A percentile compares a stretch with the other conserved stretches of the same genome.
Conservation (phyloP, 1,139 yeast genomes). For the Geotrichum bryndzae region DNA sequence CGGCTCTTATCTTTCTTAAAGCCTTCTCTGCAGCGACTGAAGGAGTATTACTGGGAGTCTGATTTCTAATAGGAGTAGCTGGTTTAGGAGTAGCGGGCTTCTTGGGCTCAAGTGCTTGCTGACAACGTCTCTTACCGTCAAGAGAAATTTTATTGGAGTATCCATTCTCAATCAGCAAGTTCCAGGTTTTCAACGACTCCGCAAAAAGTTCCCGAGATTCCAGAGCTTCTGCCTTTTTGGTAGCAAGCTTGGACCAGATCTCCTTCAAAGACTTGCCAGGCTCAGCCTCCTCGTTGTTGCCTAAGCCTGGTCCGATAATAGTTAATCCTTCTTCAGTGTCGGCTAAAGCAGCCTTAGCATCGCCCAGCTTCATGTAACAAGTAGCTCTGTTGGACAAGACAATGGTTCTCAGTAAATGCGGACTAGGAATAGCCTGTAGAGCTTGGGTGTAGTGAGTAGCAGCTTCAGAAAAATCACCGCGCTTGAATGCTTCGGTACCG, state of each 20-base stretch:
- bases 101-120: slow-evolving; percentile 46
- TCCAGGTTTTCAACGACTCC: slow-evolving; percentile 59
- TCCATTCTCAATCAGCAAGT: slow-evolving; percentile 59
- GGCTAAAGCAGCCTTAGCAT: slow-evolving; percentile 55
- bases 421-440: slow-evolving; percentile 53
- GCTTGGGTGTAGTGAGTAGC: slow-evolving; percentile 56
- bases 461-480: slow-evolving; percentile 79
- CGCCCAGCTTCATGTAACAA: slow-evolving; percentile 66
- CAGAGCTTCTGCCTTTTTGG: slow-evolving; percentile 73
- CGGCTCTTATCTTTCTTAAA: slow-evolving; percentile 44
- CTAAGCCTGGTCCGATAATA: slow-evolving; percentile 45
- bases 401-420: slow-evolving; percentile 62
- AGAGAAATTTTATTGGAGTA: slow-evolving; percentile 55
- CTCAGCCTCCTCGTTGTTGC: slow-evolving; percentile 38
- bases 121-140: slow-evolving; percentile 81
- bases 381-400: slow-evolving; percentile 73
- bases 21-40: slow-evolving; percentile 40
- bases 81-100: slow-evolving; percentile 24
- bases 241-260: slow-evolving; percentile 66
- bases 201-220: slow-evolving; percentile 70
- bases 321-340: slow-evolving; percentile 54
- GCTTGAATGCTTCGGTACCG: slow-evolving; percentile 59
- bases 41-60: slow-evolving; percentile 21
- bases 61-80: slow-evolving; percentile 26
- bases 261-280: slow-evolving; percentile 56